Percentiles rank a stretch among this genome's conserved stretches.
Conservation (phyloP, 2,329 filamentous ascomycete species). For the Rhytidhysteron rufulum region DNA sequence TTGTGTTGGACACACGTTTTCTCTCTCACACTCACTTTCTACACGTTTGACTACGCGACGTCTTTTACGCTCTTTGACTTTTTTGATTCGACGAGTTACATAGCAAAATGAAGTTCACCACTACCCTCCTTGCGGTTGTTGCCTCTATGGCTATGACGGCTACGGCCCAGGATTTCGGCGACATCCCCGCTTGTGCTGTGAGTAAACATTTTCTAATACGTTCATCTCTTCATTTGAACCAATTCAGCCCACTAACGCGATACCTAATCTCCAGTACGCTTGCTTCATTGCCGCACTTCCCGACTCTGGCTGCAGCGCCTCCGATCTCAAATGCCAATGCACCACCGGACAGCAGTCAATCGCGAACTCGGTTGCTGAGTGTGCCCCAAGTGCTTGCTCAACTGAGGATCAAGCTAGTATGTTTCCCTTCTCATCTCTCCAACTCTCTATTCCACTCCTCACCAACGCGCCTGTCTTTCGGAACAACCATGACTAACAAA, state of each 20-base stretch:
- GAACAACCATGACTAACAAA: not conserved
- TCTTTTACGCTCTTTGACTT: no score
- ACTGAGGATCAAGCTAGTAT: slow-evolving; percentile 36
- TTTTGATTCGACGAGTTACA: slow-evolving; percentile 1
- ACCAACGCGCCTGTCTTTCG: not conserved
- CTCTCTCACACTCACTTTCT: no score
- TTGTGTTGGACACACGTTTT: no score
- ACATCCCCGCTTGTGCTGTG: slow-evolving; percentile 34
- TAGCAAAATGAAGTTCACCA: slow-evolving; percentile 28
- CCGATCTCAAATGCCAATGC: slow-evolving; percentile 52
- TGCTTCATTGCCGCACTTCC: slow-evolving; percentile 49
- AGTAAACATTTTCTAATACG: no score
- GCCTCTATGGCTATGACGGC: slow-evolving; percentile 21
- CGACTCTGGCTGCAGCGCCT: slow-evolving; percentile 44
- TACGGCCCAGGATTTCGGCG: slow-evolving; percentile 22
- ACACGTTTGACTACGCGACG: no score
- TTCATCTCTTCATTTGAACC: no score
- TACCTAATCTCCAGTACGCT: slow-evolving; percentile 29
- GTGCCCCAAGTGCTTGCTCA: slow-evolving; percentile 36
- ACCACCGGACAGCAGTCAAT: slow-evolving; percentile 37
- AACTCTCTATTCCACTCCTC: no score
- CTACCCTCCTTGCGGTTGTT: slow-evolving; percentile 21
- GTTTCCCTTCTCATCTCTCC: slow-evolving; percentile 10
- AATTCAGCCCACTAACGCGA: no score
- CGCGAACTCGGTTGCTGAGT: slow-evolving; percentile 36